Evolutionary conservation across 1,139 yeast genomes (phyloP), one percentile per base, ranked within the genome.

Genomic region (Nadsonia starkeyi-henricii): DNA sequence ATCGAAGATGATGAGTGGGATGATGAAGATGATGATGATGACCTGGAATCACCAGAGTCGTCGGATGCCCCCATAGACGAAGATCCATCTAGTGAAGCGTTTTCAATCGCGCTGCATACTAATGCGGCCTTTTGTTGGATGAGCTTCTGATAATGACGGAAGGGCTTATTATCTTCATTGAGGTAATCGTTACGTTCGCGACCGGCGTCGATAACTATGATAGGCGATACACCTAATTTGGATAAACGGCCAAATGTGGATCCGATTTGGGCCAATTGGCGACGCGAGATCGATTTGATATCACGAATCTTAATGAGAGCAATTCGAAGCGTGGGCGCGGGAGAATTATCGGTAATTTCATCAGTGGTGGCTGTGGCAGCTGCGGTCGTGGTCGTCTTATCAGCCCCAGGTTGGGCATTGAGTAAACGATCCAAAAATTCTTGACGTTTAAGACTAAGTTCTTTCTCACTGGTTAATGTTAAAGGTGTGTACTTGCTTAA

Each of bases 241-340:
- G 69, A 66, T 51, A 79, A 64, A 46, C 79, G 58, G 37, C 68
- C 66, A 50, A 78, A 65, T 0, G 81, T 76, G 47, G 69, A 73
- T 2, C 75, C 70, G 17, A 77, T 71, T 1, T 77, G 74, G 15
- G 51, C 52, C 67, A 78, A 66, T 39, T 61, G 61, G 2, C 57
- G 51, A 1, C 61, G 57, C 7, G 64, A 55, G 17, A 75, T 65
- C 0, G 64, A 55, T 13, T 66, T 59, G 47, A 68, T 65, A 41
- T 60, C 63, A 43, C 74, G 66, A 43, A 78, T 62, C 55, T 73
- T 74, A 56, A 78, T 69, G 9, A 78, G 58, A 1, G 81, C 81
- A 17, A 77, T 58, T 46, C 81, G 58, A 36, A 75, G 59, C 0
- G 75, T 9, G 47, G 54, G 17, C 47, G 47, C 18, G 48, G 52